A percentile compares a stretch with the other conserved stretches of the same genome.
phyloP scores from a whole-genome alignment of 768 basidiomycete genomes.

The Xerocomellus chrysenteron region DNA sequence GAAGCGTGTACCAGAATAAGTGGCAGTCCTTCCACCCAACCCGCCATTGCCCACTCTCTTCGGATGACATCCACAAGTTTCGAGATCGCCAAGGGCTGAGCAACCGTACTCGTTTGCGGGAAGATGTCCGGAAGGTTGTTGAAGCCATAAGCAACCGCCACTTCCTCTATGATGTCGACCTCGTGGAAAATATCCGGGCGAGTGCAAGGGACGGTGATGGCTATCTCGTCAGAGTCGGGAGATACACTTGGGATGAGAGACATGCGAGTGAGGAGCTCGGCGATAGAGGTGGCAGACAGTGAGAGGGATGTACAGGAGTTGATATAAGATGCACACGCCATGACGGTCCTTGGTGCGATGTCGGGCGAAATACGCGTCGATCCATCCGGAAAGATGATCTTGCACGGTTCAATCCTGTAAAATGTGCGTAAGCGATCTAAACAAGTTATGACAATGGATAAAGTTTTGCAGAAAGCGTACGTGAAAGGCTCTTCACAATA shows the following conservation, averaged over 20 bases:
- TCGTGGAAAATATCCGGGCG: conserved; percentile 97
- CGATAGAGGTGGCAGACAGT: conserved; percentile 64
- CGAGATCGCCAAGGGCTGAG: conserved; percentile 86
- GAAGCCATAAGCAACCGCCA: conserved; percentile 96
- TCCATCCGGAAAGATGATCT: conserved; percentile 77
- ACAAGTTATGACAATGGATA: background rate
- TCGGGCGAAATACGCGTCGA: conserved; percentile 76
- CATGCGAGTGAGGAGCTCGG: conserved; percentile 80
- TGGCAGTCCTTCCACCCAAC: conserved; percentile 95
- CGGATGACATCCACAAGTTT: conserved; percentile 88
- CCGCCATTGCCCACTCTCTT: conserved; percentile 88
- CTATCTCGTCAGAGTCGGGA: conserved; percentile 61
- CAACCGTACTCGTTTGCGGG: conserved; percentile 92
- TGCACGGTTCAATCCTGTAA: conserved; percentile 88
- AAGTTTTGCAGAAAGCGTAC: conserved; percentile 45
- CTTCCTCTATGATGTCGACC: conserved; percentile 98
- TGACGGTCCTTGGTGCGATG: conserved; percentile 66
- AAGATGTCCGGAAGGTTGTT: conserved; percentile 93
- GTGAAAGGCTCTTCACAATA: conserved; percentile 91
- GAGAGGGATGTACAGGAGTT: conserved; percentile 92
- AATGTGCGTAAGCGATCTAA: background rate
- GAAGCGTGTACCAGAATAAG: conserved; percentile 71
- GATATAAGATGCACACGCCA: conserved; percentile 84
- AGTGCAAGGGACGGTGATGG: conserved; percentile 86
- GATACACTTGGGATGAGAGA: conserved; percentile 55